These are phyloP conservation scores for Lepidium didymum DNA, from an alignment of 345 rosid species.

Conservation along the genomic window DNA sequence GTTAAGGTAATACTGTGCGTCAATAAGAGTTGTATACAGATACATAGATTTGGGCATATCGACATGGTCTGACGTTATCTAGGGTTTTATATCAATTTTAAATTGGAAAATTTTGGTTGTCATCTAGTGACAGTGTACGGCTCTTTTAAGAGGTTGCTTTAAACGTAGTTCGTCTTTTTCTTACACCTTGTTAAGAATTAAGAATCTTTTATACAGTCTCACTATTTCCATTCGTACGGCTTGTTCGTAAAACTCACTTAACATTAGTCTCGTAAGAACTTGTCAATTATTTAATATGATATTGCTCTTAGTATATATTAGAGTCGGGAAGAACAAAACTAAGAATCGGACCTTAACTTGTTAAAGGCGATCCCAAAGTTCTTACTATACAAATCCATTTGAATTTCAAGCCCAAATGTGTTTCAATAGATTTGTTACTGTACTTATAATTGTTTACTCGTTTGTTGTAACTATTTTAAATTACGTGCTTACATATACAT, in stretches of 20 bases:
- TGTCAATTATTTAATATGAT: neutral
- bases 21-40: neutral
- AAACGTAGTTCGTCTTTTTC: conserved; percentile 33
- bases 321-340: neutral
- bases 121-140: conserved; percentile 31
- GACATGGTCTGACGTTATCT: conserved; percentile 19
- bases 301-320: neutral
- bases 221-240: conserved; percentile 16
- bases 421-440: no score
- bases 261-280: neutral
- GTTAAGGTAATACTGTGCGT: neutral
- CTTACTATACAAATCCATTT: neutral
- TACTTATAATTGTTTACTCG: neutral
- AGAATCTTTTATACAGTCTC: neutral
- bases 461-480: neutral
- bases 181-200: neutral
- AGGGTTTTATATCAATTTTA: conserved; percentile 25
- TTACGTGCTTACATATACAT: neutral
- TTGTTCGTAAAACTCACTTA: neutral
- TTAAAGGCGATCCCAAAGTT: neutral
- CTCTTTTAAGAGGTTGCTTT: conserved; percentile 14
- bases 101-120: conserved; percentile 5
- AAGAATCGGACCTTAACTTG: neutral
- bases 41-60: conserved; percentile 1
- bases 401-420: neutral